Conservation (phyloP, 164 flowering plant genomes). For the Piper longum region DNA sequence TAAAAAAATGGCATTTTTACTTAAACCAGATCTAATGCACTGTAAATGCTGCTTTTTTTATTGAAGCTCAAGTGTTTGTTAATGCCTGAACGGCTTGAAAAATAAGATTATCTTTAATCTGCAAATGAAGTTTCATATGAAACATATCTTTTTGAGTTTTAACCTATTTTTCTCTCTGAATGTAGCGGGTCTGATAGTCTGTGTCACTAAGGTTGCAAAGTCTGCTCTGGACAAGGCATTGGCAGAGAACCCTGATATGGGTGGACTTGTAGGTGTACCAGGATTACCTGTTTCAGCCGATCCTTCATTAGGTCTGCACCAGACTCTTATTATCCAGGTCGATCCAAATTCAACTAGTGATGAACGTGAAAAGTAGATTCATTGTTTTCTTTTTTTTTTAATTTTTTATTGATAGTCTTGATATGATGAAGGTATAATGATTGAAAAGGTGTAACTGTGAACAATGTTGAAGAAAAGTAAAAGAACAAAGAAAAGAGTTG, state of each 20-base stretch:
- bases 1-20: background rate
- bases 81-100: background rate
- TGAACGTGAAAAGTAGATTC: slow-evolving; percentile 29
- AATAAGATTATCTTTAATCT: too few relatives aligned
- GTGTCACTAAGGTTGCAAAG: slow-evolving; percentile 68
- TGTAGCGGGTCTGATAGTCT: slow-evolving; percentile 53
- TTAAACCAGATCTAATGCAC: background rate
- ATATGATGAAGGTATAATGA: background rate
- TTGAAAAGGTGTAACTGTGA: background rate
- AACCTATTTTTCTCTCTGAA: background rate
- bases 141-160: slow-evolving; percentile 1
- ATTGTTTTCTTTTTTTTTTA: too few relatives aligned
- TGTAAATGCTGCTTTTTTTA: background rate
- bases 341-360: slow-evolving; percentile 29
- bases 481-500: too few relatives aligned
- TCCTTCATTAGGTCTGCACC: slow-evolving; percentile 34
- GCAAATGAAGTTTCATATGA: too few relatives aligned
- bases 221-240: slow-evolving; percentile 76
- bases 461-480: background rate
- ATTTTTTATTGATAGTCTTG: background rate
- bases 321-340: slow-evolving; percentile 68
- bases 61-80: background rate
- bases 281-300: slow-evolving; percentile 31
- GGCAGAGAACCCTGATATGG: slow-evolving; percentile 56
- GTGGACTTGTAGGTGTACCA: slow-evolving; percentile 22